phyloP scores from a whole-genome alignment of 192 early-diverging fungal genomes.

The Coemansia javaensis region DNA sequence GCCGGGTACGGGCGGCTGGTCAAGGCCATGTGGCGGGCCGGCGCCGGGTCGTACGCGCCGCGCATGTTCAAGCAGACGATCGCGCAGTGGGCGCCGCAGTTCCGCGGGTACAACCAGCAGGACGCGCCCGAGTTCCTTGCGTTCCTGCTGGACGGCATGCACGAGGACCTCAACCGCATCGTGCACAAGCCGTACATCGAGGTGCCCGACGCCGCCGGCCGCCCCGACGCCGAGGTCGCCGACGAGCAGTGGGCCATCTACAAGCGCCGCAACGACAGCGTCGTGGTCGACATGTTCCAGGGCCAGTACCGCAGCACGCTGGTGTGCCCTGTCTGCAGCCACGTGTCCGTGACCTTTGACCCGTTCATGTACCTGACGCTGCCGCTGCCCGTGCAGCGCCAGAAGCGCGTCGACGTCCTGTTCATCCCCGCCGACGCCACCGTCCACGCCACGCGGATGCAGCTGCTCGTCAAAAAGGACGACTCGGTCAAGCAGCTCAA shows the following conservation, averaged over 20 bases:
- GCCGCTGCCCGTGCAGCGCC: slow-evolving; percentile 67
- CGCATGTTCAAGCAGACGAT: slow-evolving; percentile 70
- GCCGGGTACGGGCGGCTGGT: slow-evolving; percentile 62
- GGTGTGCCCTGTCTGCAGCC: slow-evolving; percentile 52
- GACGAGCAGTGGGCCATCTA: slow-evolving; percentile 70
- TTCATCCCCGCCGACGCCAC: slow-evolving; percentile 46
- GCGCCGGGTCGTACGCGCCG: slow-evolving; percentile 57
- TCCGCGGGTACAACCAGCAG: slow-evolving; percentile 73
- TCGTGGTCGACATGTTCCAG: slow-evolving; percentile 73
- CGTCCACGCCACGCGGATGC: slow-evolving; percentile 42
- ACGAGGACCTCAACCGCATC: slow-evolving; percentile 84
- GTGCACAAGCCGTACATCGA: slow-evolving; percentile 75
- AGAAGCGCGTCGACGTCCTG: slow-evolving; percentile 51
- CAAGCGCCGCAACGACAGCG: slow-evolving; percentile 69
- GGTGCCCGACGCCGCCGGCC: slow-evolving; percentile 65
- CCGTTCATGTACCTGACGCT: slow-evolving; percentile 76
- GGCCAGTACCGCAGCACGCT: slow-evolving; percentile 64
- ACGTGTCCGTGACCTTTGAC: slow-evolving; percentile 74
- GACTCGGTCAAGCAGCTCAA: slow-evolving; percentile 58
- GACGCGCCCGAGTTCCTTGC: slow-evolving; percentile 82
- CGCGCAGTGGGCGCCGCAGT: slow-evolving; percentile 48
- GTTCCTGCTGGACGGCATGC: slow-evolving; percentile 77
- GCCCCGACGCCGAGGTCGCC: slow-evolving; percentile 65
- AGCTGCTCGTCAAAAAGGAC: slow-evolving; percentile 60
- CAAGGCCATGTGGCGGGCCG: slow-evolving; percentile 60